Percentiles rank a stretch among this genome's conserved stretches.
phyloP scores from a whole-genome alignment of 768 basidiomycete species.

The Leccinum barrowsii region DNA sequence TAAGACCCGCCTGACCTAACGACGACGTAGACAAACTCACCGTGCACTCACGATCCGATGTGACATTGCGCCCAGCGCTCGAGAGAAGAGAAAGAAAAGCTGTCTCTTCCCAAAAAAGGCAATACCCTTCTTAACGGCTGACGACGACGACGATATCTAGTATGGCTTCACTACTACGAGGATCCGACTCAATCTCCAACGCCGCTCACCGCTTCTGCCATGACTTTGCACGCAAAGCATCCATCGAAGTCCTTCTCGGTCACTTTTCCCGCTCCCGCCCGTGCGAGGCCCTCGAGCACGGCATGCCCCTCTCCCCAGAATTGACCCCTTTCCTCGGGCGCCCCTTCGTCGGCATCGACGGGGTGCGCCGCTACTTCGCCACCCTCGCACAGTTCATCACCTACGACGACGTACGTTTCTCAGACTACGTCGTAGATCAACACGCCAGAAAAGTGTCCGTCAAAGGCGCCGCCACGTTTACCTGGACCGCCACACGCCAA shows the following conservation, averaged over 20 bases:
- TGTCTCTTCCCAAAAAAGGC: not conserved
- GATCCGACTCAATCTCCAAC: constrained; percentile 30
- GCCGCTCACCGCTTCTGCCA: constrained; percentile 49
- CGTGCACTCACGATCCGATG: not conserved
- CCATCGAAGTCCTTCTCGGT: constrained; percentile 40
- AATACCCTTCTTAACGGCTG: not conserved
- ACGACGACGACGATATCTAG: not conserved
- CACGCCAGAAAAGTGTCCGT: constrained; percentile 49
- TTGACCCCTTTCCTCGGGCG: constrained; percentile 63
- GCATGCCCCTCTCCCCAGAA: constrained; percentile 39
- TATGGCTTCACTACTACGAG: not conserved
- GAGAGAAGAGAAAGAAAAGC: not conserved
- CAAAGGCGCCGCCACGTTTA: constrained; percentile 53
- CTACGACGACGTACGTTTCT: constrained; percentile 52
- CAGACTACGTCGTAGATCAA: constrained; percentile 51
- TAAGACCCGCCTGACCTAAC: not conserved
- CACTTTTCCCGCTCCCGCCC: constrained; percentile 48
- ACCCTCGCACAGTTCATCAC: constrained; percentile 43
- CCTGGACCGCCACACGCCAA: constrained; percentile 50
- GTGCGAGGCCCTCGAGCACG: constrained; percentile 51
- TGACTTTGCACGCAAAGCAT: constrained; percentile 45
- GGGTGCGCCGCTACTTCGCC: constrained; percentile 48
- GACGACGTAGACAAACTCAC: constrained; percentile 11
- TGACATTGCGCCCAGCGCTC: not conserved
- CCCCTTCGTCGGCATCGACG: constrained; percentile 41